Percentiles rank a stretch among this genome's conserved stretches.
Conservation (phyloP, 352 stramenopile species). For the Globisporangium nunn region DNA sequence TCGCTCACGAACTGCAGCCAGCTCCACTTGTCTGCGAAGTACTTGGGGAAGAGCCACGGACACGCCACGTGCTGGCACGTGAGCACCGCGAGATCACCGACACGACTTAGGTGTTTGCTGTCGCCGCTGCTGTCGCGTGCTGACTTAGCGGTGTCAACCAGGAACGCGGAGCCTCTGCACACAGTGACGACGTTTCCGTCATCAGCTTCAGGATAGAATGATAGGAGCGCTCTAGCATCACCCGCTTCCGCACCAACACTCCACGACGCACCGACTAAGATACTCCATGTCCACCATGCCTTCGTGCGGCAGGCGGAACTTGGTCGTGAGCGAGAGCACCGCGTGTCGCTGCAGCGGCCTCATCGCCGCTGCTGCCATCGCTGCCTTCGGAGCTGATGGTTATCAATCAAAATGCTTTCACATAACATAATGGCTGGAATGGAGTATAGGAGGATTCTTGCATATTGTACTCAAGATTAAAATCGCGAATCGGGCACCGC, state of each 20-base stretch:
- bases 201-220: not conserved
- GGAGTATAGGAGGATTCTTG: not conserved
- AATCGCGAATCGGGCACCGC: not conserved
- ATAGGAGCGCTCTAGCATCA: not conserved
- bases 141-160: slow-evolving; percentile 22
- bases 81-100: slow-evolving; percentile 27
- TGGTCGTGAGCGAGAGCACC: slow-evolving; percentile 72
- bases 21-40: slow-evolving; percentile 72
- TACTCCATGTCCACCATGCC: slow-evolving; percentile 71
- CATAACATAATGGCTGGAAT: not conserved
- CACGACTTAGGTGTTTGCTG: not conserved
- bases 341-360: slow-evolving; percentile 14
- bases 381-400: not conserved
- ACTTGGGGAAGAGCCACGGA: slow-evolving; percentile 70
- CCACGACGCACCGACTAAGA: slow-evolving; percentile 44
- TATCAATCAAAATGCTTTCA: not conserved
- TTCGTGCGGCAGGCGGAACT: slow-evolving; percentile 72
- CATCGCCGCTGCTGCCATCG: not conserved
- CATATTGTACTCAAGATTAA: not conserved
- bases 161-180: slow-evolving; percentile 54
- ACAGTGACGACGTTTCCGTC: not conserved
- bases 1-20: slow-evolving; percentile 82
- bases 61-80: slow-evolving; percentile 80
- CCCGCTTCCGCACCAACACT: no score
- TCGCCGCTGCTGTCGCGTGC: not conserved